Evolutionary conservation across 257 asterid genomes (phyloP), one percentile per base, ranked within the genome.

Genomic region (Asclepias syriaca): DNA sequence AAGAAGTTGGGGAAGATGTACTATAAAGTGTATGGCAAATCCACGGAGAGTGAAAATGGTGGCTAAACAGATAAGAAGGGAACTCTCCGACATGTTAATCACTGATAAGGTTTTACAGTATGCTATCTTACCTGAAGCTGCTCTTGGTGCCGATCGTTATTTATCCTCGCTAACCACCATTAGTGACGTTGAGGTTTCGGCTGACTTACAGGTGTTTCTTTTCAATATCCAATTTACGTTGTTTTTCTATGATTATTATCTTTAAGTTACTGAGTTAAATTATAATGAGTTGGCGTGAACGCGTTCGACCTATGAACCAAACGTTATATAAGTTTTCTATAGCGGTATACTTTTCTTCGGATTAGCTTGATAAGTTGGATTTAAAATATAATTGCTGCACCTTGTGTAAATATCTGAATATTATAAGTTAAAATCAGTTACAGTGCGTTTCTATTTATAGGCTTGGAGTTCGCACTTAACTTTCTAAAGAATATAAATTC

Each of bases 31-130:
- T 82, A 92, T 95, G 99, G 98, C 99, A 66, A 87, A 92, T 79
- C 94, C 98, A 54, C 82, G 99, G 81, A 89, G 99, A 79, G 98
- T 95, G 76, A 84, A 85, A 82, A 95, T 90, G 98, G 99, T 95
- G 81, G 87, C 99, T n/a, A 90, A 86, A 78, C 99, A 95, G 81
- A 95, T 95, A 70, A 69, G 81, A 84, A 90, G 99, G 71, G 99
- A 92, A 86, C 86, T 95, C 2, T 88, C 99, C 5, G 94, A 92
- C 48, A 95, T 95, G 98, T 77, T 95, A 74, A 84, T 95, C 5
- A 86, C 92, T 1, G 98, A 95, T 77, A 90, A 90, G 86, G 97
- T 90, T 79, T 82, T 95, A 84, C 97, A 92, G 84, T 81, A 48
- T 69, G 99, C 99, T 32, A 90, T 95, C 72, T 79, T 95, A 78